Conservation (phyloP, 768 basidiomycete genomes). For the Hericium coralloides region DNA sequence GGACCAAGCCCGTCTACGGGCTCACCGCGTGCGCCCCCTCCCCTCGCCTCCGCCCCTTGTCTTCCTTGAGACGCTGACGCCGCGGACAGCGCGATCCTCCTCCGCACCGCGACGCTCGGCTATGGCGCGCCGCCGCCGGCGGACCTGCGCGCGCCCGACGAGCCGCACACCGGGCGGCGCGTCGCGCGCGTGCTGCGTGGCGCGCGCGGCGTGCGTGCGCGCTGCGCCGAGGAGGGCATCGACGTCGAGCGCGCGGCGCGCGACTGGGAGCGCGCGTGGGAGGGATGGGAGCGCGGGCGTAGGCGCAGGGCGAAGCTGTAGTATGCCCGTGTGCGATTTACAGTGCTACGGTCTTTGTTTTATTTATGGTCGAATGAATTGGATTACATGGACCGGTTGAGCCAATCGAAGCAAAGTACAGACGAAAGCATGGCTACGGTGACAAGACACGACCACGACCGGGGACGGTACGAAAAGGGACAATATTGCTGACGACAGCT, state of each 20-base stretch:
- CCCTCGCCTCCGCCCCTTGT: not conserved
- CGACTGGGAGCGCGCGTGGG: conserved; percentile 5
- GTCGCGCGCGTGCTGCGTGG: conserved; percentile 34
- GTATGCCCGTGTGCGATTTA: not conserved
- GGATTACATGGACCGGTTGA: too few species aligned
- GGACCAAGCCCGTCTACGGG: conserved; percentile 84
- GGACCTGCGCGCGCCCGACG: conserved; percentile 32
- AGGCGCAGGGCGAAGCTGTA: not conserved
- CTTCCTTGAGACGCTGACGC: not conserved
- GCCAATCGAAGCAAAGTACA: too few species aligned
- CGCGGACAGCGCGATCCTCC: conserved; percentile 37
- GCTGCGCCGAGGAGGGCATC: conserved; percentile 17
- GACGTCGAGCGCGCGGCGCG: conserved; percentile 14
- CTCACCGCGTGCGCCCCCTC: conserved; percentile 66
- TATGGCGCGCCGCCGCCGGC: conserved; percentile 34
- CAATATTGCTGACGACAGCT: too few species aligned
- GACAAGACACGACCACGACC: too few species aligned
- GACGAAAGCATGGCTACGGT: too few species aligned
- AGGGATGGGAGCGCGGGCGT: not conserved
- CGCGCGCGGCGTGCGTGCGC: conserved; percentile 16
- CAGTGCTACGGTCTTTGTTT: too few species aligned
- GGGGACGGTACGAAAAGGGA: too few species aligned
- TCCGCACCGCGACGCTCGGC: conserved; percentile 39
- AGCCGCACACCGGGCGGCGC: conserved; percentile 31
- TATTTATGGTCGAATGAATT: too few species aligned